These are phyloP conservation scores for Paecilomyces dactylethromorphus DNA, from an alignment of 2,329 filamentous ascomycete species.

Conservation along the genomic window DNA sequence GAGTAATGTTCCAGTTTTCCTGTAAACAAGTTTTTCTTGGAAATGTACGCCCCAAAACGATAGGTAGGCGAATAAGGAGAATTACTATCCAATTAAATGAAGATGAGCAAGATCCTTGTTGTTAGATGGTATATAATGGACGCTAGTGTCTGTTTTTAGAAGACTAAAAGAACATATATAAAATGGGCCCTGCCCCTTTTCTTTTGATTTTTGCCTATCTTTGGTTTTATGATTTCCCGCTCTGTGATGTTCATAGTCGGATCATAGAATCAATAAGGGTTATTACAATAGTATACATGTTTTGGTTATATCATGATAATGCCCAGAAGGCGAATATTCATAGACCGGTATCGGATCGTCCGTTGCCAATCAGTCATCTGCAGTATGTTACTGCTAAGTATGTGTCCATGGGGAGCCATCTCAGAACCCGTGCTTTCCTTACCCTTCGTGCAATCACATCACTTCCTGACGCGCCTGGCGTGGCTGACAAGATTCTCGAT, in stretches of 20 bases:
- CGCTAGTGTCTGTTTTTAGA: too few species aligned
- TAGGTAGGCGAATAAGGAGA: too few species aligned
- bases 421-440: not conserved
- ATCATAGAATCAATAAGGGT: not conserved
- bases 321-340: not conserved
- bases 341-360: not conserved
- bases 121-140: too few species aligned
- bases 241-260: not conserved
- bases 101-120: too few species aligned
- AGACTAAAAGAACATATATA: not conserved
- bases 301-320: not conserved
- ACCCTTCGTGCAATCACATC: constrained; percentile 13
- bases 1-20: too few species aligned
- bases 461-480: constrained; percentile 77
- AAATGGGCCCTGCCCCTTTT: not conserved
- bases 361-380: not conserved
- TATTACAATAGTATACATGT: not conserved
- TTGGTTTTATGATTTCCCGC: not conserved
- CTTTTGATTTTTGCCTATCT: not conserved
- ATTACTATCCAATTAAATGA: too few species aligned
- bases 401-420: not conserved
- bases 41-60: too few species aligned
- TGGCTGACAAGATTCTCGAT: constrained; percentile 96
- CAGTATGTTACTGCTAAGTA: not conserved
- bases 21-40: too few species aligned